A percentile compares a stretch with the other conserved stretches of the same genome.
Conservation (phyloP, 371 early-diverging fungal genomes). For the Gilbertella persicaria region DNA sequence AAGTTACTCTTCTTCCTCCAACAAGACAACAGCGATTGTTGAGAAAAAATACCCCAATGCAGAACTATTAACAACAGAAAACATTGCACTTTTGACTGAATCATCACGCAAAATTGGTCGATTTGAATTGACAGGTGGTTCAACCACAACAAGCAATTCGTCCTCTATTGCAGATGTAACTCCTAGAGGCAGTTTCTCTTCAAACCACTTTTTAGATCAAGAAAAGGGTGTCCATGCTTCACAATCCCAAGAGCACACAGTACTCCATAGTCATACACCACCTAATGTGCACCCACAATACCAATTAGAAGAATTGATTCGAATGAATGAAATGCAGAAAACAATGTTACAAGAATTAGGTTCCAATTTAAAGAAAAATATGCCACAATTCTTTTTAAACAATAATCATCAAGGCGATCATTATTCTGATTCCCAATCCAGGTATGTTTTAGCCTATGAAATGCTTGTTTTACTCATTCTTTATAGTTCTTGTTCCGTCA, state of each 20-base stretch:
- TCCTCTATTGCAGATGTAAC: slow-evolving; percentile 7
- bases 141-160: slow-evolving; percentile 1
- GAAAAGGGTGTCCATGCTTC: background rate
- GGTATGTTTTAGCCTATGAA: slow-evolving; percentile 1
- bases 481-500: background rate
- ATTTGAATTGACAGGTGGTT: slow-evolving; percentile 41
- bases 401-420: background rate
- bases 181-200: slow-evolving; percentile 16
- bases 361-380: slow-evolving; percentile 4
- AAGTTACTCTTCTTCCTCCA: slow-evolving; percentile 35
- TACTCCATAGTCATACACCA: slow-evolving; percentile 8
- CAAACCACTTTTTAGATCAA: background rate
- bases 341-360: slow-evolving; percentile 35
- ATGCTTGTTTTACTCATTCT: background rate
- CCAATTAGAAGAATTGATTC: slow-evolving; percentile 38
- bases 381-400: background rate
- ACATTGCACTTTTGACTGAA: slow-evolving; percentile 23
- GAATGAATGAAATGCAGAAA: slow-evolving; percentile 38
- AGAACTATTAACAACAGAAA: slow-evolving; percentile 12
- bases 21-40: slow-evolving; percentile 19
- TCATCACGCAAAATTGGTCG: slow-evolving; percentile 45
- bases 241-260: background rate
- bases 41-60: slow-evolving; percentile 29
- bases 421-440: background rate
- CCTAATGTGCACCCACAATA: slow-evolving; percentile 11